phyloP scores from a whole-genome alignment of 148 eudicot species.

The Dianthus caryophyllus region DNA sequence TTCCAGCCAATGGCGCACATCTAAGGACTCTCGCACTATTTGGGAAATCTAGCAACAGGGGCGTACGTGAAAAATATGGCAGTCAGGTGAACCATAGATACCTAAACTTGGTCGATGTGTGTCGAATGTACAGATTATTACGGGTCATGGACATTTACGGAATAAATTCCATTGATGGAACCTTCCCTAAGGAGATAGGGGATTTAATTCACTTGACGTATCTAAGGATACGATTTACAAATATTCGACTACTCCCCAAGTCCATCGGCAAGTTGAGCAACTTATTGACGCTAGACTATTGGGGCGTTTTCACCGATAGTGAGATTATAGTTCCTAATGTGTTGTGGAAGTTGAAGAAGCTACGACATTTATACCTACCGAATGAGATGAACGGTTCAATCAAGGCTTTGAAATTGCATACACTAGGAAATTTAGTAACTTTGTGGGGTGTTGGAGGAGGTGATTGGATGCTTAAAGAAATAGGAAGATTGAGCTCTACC shows the following conservation, averaged over 20 bases:
- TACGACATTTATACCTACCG: constrained; percentile 28
- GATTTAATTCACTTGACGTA: constrained; percentile 28
- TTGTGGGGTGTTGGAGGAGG: constrained; percentile 30
- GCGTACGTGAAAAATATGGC: background rate
- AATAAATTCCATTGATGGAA: constrained; percentile 4
- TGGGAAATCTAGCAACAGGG: background rate
- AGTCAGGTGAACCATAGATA: background rate
- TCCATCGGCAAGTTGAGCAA: constrained; percentile 25
- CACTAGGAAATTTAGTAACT: constrained; percentile 12
- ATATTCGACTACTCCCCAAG: constrained; percentile 23
- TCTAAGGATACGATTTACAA: constrained; percentile 25
- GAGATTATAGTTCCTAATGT: constrained; percentile 23
- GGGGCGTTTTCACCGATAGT: background rate
- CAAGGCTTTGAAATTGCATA: constrained; percentile 15
- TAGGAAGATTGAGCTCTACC: constrained; percentile 1
- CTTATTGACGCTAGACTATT: constrained; percentile 26
- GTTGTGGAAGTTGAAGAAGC: constrained; percentile 22
- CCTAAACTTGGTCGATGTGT: constrained; percentile 13
- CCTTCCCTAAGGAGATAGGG: constrained; percentile 26
- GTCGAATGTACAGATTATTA: constrained; percentile 22
- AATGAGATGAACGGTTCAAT: background rate
- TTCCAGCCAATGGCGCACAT: constrained; percentile 4
- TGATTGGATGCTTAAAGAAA: constrained; percentile 26
- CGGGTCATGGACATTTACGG: constrained; percentile 26
- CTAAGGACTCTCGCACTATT: constrained; percentile 24